Evolutionary conservation across 1,139 yeast genomes (phyloP).

Genomic region (Debaryomycetaceae sp.): DNA sequence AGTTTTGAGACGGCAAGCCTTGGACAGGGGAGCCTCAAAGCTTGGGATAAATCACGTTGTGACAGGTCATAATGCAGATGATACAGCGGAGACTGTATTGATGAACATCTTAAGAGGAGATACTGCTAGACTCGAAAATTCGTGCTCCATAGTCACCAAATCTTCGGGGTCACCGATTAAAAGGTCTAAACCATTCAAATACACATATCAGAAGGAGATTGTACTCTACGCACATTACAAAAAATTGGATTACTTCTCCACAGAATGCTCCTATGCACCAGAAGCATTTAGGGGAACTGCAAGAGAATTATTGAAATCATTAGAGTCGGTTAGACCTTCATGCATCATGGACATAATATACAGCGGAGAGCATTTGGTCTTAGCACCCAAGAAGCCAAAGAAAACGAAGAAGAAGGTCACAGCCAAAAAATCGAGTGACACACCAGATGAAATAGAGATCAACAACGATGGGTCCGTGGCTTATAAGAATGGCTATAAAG

Average conservation of each 20-base stretch:
- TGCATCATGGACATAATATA: slow-evolving; percentile 92
- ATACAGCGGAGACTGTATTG: slow-evolving; percentile 96
- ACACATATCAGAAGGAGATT: slow-evolving; percentile 94
- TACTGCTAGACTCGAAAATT: slow-evolving; percentile 83
- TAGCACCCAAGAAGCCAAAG: slow-evolving; percentile 51
- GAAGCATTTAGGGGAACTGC: slow-evolving; percentile 99
- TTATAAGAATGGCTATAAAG: slow-evolving; percentile 32
- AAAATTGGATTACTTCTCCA: slow-evolving; percentile 90
- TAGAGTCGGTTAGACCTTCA: slow-evolving; percentile 88
- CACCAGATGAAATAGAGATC: slow-evolving; percentile 43
- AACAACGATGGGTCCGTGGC: slow-evolving; percentile 60
- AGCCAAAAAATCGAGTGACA: slow-evolving; percentile 16
- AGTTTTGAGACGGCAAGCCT: slow-evolving; percentile 90
- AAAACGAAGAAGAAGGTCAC: slow-evolving; percentile 27
- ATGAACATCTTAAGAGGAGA: slow-evolving; percentile 97
- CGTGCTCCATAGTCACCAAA: slow-evolving; percentile 85
- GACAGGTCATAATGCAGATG: slow-evolving; percentile 99
- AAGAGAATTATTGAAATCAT: slow-evolving; percentile 80
- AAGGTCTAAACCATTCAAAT: slow-evolving; percentile 93
- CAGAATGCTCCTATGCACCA: slow-evolving; percentile 97
- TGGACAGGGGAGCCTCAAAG: slow-evolving; percentile 94
- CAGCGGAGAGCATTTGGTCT: slow-evolving; percentile 83
- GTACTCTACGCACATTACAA: slow-evolving; percentile 96
- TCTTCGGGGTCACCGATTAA: slow-evolving; percentile 77
- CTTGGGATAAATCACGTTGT: slow-evolving; percentile 86